These are phyloP conservation scores for Xylaria telfairii DNA, from an alignment of 495 filamentous ascomycete genomes.

Conservation along the genomic window DNA sequence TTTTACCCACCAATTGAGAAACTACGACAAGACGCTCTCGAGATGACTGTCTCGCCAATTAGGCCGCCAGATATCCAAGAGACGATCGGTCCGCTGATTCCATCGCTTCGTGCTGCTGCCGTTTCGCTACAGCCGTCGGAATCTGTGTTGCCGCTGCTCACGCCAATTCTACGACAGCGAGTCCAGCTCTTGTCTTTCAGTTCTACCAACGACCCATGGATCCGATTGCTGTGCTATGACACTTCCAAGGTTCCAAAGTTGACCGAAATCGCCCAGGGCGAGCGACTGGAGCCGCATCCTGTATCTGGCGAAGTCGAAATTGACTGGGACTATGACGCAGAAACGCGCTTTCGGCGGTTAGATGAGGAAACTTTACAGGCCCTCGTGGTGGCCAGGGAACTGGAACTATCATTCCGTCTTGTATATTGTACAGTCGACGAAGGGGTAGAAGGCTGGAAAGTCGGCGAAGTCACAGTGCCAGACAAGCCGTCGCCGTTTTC, in stretches of 20 bases:
- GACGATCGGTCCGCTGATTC: conserved; percentile 78
- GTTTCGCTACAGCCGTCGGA: conserved; percentile 78
- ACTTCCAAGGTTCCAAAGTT: conserved; percentile 69
- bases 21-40: conserved; percentile 14
- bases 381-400: conserved; percentile 61
- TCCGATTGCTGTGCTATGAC: conserved; percentile 89
- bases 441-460: conserved; percentile 77
- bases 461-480: conserved; percentile 75
- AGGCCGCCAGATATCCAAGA: conserved; percentile 67
- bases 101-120: conserved; percentile 84
- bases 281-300: conserved; percentile 84
- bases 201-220: conserved; percentile 78
- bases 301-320: conserved; percentile 89
- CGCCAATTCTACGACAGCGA: conserved; percentile 89
- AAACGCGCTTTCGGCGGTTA: conserved; percentile 71
- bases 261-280: conserved; percentile 65
- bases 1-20: neutral
- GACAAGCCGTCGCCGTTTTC: conserved; percentile 52
- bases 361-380: conserved; percentile 89
- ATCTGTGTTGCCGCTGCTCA: conserved; percentile 79
- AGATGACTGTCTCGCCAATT: conserved; percentile 51
- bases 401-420: conserved; percentile 58
- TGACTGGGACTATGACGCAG: conserved; percentile 65
- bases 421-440: conserved; percentile 66
- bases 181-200: conserved; percentile 72